phyloP scores from a whole-genome alignment of 2,329 filamentous ascomycete genomes.

The Fusarium coicis region DNA sequence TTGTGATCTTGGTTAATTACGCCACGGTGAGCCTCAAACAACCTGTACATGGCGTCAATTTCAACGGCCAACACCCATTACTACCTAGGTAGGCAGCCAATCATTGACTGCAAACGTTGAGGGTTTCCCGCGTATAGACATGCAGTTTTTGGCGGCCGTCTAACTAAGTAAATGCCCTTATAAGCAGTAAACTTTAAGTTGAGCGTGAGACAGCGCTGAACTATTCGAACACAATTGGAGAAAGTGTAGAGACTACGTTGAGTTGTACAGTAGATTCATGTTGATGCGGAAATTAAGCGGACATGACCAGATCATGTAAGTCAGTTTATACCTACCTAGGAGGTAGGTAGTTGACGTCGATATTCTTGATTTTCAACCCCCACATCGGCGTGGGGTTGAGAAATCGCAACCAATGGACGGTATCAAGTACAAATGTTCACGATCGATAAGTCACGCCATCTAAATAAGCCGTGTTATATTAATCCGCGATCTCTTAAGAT shows the following conservation, averaged over 20 bases:
- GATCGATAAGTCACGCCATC: neutral
- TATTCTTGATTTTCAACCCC: neutral
- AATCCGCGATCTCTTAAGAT: neutral
- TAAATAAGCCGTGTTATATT: neutral
- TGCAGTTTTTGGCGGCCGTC: neutral
- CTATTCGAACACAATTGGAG: neutral
- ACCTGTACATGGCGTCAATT: conserved; percentile 7
- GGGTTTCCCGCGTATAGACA: neutral
- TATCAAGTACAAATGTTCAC: neutral
- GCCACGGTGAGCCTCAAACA: conserved; percentile 30
- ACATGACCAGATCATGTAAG: neutral
- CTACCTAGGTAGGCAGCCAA: conserved; percentile 21
- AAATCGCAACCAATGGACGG: neutral
- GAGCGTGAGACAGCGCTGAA: neutral
- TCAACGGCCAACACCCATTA: neutral
- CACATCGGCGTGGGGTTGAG: neutral
- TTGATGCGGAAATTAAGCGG: conserved; percentile 4
- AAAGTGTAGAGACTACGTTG: neutral
- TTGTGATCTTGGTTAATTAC: conserved; percentile 4
- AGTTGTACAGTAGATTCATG: neutral
- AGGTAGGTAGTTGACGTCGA: neutral
- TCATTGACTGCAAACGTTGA: neutral
- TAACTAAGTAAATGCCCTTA: neutral
- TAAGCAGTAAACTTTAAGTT: neutral
- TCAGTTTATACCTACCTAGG: neutral